These are phyloP conservation scores for Globisporangium takayamanum DNA, from an alignment of 352 stramenopile species.

Conservation along the genomic window DNA sequence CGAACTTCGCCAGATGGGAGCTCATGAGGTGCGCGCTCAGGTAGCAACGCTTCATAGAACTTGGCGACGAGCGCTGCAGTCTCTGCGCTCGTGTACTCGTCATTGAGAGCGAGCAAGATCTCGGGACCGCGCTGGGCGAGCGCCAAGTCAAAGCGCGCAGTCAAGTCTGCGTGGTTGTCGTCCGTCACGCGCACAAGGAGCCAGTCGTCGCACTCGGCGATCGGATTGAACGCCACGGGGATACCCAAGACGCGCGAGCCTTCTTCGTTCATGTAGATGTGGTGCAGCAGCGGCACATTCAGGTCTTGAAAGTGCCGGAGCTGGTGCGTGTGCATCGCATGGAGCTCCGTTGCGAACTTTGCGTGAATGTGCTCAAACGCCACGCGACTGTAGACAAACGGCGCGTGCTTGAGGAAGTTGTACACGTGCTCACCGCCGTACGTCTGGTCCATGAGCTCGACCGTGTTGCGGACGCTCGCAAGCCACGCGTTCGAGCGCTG, in stretches of 20 bases:
- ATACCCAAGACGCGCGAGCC: constrained; percentile 46
- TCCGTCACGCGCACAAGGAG: constrained; percentile 68
- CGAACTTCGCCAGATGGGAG: constrained; percentile 41
- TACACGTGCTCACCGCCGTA: constrained; percentile 82
- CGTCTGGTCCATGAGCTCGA: constrained; percentile 53
- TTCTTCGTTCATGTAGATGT: constrained; percentile 85
- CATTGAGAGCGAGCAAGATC: constrained; percentile 72
- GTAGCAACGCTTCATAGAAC: constrained; percentile 63
- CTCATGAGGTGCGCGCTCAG: constrained; percentile 44
- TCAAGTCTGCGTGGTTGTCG: constrained; percentile 25
- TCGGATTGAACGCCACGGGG: constrained; percentile 59
- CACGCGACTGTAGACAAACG: constrained; percentile 71
- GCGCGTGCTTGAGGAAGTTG: constrained; percentile 84
- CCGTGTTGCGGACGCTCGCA: constrained; percentile 70
- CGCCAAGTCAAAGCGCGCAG: constrained; percentile 26
- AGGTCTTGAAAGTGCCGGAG: constrained; percentile 62
- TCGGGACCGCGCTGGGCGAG: constrained; percentile 47
- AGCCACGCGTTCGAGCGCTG: constrained; percentile 68
- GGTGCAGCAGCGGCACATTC: constrained; percentile 59
- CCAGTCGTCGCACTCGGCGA: constrained; percentile 74
- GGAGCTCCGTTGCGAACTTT: constrained; percentile 48
- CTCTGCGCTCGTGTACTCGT: constrained; percentile 54
- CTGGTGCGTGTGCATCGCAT: constrained; percentile 52
- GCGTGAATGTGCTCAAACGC: constrained; percentile 74
- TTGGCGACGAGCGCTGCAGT: constrained; percentile 44